phyloP scores from a whole-genome alignment of 306 rosid genomes.

The Vigna radiata region DNA sequence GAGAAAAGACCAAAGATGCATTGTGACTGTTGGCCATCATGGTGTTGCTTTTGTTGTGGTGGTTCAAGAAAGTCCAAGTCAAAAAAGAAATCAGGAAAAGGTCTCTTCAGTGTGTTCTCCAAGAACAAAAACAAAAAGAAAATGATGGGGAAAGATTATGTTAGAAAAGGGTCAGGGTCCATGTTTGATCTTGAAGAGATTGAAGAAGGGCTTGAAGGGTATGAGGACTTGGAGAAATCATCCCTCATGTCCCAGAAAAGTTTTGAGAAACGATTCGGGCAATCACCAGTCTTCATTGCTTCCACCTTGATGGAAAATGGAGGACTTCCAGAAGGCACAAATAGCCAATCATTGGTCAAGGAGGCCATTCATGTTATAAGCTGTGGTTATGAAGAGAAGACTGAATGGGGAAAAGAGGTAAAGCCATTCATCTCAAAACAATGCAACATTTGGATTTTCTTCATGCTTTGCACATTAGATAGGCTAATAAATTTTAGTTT shows the following conservation, averaged over 20 bases:
- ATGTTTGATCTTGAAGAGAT: constrained; percentile 95
- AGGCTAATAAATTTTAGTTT: not conserved
- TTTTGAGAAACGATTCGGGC: constrained; percentile 88
- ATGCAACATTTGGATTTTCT: constrained; percentile 28
- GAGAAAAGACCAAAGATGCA: constrained; percentile 62
- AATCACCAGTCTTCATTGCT: constrained; percentile 89
- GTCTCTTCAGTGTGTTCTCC: constrained; percentile 67
- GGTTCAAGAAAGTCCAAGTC: constrained; percentile 82
- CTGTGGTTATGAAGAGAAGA: constrained; percentile 94
- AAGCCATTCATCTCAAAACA: constrained; percentile 21
- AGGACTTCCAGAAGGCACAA: constrained; percentile 82
- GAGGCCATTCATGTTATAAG: constrained; percentile 97
- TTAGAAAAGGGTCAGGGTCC: constrained; percentile 64
- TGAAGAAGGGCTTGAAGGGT: constrained; percentile 99
- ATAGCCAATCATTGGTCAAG: constrained; percentile 75
- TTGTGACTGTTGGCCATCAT: constrained; percentile 64
- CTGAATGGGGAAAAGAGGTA: constrained; percentile 90
- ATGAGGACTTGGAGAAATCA: constrained; percentile 97
- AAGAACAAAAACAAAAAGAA: constrained; percentile 71
- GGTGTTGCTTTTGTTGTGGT: constrained; percentile 91
- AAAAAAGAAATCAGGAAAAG: constrained; percentile 71
- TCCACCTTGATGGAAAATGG: constrained; percentile 94
- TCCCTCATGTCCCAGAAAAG: constrained; percentile 96
- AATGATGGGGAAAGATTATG: constrained; percentile 78
- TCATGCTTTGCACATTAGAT: constrained; percentile 16